Evolutionary conservation across 768 basidiomycete genomes (phyloP), one percentile per base, ranked within the genome.

Genomic region (Boletus sp.): DNA sequence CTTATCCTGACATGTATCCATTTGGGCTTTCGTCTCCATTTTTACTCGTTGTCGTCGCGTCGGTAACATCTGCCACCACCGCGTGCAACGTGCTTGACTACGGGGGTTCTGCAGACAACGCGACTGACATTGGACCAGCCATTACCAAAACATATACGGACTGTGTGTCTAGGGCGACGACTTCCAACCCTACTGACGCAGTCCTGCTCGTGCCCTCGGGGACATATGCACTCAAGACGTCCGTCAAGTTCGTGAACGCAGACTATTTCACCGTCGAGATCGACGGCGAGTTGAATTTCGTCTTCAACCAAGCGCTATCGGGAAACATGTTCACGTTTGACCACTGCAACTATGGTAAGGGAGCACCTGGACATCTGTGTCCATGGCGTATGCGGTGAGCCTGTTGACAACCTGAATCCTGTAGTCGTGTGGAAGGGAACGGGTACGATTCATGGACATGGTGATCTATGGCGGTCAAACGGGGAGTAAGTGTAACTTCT

Each of bases 361-460:
- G 49, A 28, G n/a, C 2, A 14, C 3, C 7, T 2, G 37, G 42
- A 7, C 18, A 20, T 40, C 9, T 37, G 29, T 15, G 24, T n/a
- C 30, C 24, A 24, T n/a, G 18, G 46, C 12, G 47, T 41, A 14
- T 30, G 29, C 12, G 10, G 24, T 9, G 20, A 29, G 18, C 18
- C n/a, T 29, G 30, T 35, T 54, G 50, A 42, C 29, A 20, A 41
- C 17, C 20, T 28, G 33, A 0, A 52, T 45, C n/a, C 7, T 45
- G 24, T 29, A 50, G 51, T 48, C 12, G 46, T 63, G 33, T 55
- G 56, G 54, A 50, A 15, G 24, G 56, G 54, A 14, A 48, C 4
- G 0, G 60, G 56, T 24, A 40, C 54, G 18, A 53, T 66, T 30
- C 5, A 54, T 14, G 61, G 61, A 20, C 37, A 66, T 1, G 53